Evolutionary conservation across 1,284 basidiomycete genomes (phyloP).

Genomic region (Tetrapyrgos nigripes): DNA sequence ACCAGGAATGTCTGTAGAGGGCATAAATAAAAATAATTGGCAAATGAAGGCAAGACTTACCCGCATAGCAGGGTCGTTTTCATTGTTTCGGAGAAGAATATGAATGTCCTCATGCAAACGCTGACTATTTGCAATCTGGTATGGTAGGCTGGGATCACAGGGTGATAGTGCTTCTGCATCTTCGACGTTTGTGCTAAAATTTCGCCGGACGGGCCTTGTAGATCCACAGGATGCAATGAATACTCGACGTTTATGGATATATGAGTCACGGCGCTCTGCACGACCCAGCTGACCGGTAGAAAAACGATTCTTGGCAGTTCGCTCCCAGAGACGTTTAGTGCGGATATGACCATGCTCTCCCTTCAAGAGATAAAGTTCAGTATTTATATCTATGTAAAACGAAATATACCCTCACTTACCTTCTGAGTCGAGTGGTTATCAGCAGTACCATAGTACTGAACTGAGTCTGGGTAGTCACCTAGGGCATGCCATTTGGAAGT

Average conservation of each 20-base stretch:
- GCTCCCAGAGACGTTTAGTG: constrained; percentile 36
- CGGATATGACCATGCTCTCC: constrained; percentile 38
- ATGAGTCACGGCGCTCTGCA: constrained; percentile 18
- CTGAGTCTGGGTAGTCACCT: constrained; percentile 1
- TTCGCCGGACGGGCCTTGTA: neutral
- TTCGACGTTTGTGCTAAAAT: constrained; percentile 9
- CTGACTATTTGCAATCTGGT: constrained; percentile 20
- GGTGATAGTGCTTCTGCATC: constrained; percentile 18
- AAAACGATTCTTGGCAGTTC: constrained; percentile 37
- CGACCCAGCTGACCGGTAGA: constrained; percentile 29
- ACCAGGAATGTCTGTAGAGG: constrained; percentile 2
- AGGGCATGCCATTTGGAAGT: constrained; percentile 22
- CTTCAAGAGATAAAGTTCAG: constrained; percentile 19
- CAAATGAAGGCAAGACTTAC: constrained; percentile 6
- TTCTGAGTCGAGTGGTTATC: constrained; percentile 7
- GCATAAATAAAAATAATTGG: neutral
- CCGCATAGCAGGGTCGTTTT: neutral
- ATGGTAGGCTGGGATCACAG: constrained; percentile 13
- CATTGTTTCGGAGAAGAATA: neutral
- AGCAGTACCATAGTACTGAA: constrained; percentile 13
- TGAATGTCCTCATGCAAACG: neutral
- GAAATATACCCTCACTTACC: constrained; percentile 20
- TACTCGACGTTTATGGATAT: neutral
- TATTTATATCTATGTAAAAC: neutral
- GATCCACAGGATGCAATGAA: neutral